Evolutionary conservation across 768 basidiomycete genomes (phyloP).

Genomic region (Mrakia hoshinonis): DNA sequence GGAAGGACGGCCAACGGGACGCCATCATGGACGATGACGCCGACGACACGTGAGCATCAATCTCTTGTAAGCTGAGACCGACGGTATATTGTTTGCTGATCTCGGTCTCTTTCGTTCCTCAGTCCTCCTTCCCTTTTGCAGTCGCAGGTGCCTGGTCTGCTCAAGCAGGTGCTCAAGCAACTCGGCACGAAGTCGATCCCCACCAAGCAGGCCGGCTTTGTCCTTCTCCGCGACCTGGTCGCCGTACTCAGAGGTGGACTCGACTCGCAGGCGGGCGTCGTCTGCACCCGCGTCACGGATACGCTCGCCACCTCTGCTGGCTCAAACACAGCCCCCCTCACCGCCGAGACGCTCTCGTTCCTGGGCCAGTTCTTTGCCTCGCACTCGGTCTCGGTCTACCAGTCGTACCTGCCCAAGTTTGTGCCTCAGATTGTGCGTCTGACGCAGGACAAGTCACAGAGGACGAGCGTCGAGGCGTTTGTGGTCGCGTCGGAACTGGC

Average conservation of each 20-base stretch:
- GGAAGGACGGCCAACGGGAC: constrained; percentile 41
- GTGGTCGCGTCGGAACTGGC: constrained; percentile 75
- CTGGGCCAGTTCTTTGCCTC: constrained; percentile 71
- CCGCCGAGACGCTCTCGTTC: constrained; percentile 77
- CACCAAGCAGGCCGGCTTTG: constrained; percentile 78
- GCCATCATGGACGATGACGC: constrained; percentile 63
- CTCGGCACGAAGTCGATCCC: constrained; percentile 66
- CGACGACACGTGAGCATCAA: constrained; percentile 35
- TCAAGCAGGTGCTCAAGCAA: constrained; percentile 76
- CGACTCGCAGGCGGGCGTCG: constrained; percentile 55
- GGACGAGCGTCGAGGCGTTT: constrained; percentile 80
- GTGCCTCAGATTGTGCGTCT: constrained; percentile 67
- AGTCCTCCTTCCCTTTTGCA: constrained; percentile 54
- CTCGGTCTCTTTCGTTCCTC: background rate
- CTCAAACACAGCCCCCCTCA: constrained; percentile 60
- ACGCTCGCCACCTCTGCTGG: constrained; percentile 34
- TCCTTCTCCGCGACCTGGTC: constrained; percentile 64
- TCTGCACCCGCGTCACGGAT: constrained; percentile 46
- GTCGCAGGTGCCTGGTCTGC: constrained; percentile 64
- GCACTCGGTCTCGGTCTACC: constrained; percentile 55
- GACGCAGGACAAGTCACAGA: constrained; percentile 73
- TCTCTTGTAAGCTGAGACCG: background rate
- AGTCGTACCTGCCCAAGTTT: constrained; percentile 54
- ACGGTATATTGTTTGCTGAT: background rate
- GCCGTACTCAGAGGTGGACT: constrained; percentile 76